Conservation (phyloP, 208 protist species). For the Wallacemonas sp. region DNA sequence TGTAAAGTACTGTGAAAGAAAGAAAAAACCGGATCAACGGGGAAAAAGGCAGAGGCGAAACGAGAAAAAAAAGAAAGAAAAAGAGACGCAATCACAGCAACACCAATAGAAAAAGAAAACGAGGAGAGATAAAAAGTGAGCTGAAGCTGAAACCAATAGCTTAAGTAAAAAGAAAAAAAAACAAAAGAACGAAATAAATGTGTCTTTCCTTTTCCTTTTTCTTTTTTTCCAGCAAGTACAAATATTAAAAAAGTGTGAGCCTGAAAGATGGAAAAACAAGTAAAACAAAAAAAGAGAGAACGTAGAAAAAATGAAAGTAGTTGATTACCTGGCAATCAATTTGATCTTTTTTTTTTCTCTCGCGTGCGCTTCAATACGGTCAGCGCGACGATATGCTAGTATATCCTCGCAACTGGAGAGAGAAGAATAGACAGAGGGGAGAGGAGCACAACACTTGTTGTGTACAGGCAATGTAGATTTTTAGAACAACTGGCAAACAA, state of each 20-base stretch:
- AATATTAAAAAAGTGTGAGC: background rate
- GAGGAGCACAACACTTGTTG: too few relatives aligned
- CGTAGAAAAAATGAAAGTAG: too few relatives aligned
- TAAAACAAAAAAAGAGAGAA: background rate
- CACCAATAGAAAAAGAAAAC: background rate
- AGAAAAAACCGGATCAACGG: background rate
- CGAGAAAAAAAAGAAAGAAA: background rate
- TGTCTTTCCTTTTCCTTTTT: constrained; percentile 1
- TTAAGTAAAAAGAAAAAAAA: background rate
- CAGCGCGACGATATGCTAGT: too few relatives aligned
- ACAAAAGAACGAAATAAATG: background rate
- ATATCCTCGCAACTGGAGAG: too few relatives aligned
- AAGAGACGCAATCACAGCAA: background rate
- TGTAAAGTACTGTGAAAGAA: background rate
- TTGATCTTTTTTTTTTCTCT: too few relatives aligned
- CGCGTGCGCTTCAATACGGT: too few relatives aligned
- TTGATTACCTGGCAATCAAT: too few relatives aligned
- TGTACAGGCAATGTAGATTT: too few relatives aligned
- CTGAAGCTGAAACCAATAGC: too few relatives aligned
- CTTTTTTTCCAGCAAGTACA: background rate
- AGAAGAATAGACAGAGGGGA: too few relatives aligned
- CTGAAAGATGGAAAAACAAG: background rate
- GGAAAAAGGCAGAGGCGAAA: background rate
- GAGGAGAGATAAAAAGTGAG: background rate
- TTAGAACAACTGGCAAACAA: background rate